Evolutionary conservation across 1,139 yeast genomes (phyloP), one percentile per base, ranked within the genome.

Genomic region (Spencermartinsiella ligniputridi): DNA sequence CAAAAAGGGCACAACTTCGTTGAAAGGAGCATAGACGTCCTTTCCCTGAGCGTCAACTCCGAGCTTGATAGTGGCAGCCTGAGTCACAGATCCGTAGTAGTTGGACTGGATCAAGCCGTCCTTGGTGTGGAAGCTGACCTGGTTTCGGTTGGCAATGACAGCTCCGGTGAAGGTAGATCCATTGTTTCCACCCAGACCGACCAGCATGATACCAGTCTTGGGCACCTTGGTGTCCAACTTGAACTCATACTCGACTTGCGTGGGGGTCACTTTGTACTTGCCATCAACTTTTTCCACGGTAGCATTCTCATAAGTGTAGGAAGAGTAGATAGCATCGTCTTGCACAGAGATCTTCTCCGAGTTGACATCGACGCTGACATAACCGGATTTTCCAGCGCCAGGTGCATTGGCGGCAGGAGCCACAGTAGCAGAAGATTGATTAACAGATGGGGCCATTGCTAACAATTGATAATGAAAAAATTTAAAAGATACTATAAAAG

Each of bases 31-130:
- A 63, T 85, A 89, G 34, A 87, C 86, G 62, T 90, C 97, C 58
- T 83, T 81, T 46, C 96, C 96, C 20, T 70, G 61, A 52, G 75
- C 75, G 63, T 89, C 96, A 51, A 89, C 78, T 60, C 97, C 97
- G 42, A 90, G 76, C 70, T 89, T 89, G 57, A 90, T 72, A 37
- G 97, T 90, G 21, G 96, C 82, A 27, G 95, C 72, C 72, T 90
- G 97, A 46, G 97, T 90, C 48, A 90, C 96, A n/a, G 96, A 87
- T 48, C 97, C 97, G 58, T 79, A 89, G 69, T 89, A 89, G 70
- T 89, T 89, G 51, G 96, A 88, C 63, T 83, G 80, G 43, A 81
- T 76, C 37, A 72, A 73, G 46, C 96, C 95, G 53, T 81, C 85
- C 71, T 88, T 88, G 60, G 85, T 89, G 61, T 86, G 81, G 71